phyloP scores from a whole-genome alignment of 2,329 filamentous ascomycete genomes.

The Boeremia lycopersici region DNA sequence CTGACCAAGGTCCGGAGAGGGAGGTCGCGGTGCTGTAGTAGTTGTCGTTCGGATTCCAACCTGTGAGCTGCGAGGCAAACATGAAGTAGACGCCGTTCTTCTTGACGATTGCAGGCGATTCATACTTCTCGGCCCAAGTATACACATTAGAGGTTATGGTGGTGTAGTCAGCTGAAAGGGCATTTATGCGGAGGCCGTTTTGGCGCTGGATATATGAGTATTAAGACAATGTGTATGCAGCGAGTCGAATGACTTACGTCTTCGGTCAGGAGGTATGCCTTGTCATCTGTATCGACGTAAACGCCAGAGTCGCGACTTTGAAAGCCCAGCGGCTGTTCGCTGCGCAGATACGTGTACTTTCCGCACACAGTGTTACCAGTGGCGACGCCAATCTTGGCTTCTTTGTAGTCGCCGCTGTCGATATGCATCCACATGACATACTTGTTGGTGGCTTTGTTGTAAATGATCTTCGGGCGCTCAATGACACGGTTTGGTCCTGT shows the following conservation, averaged over 20 bases:
- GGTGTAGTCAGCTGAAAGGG: slow-evolving; percentile 63
- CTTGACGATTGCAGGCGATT: slow-evolving; percentile 69
- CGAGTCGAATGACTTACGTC: slow-evolving; percentile 55
- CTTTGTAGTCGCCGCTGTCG: slow-evolving; percentile 64
- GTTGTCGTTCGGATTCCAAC: slow-evolving; percentile 69
- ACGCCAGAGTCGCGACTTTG: slow-evolving; percentile 65
- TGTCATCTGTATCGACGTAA: slow-evolving; percentile 67
- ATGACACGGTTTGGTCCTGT: slow-evolving; percentile 67
- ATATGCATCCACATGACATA: slow-evolving; percentile 76
- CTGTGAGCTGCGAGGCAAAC: slow-evolving; percentile 60
- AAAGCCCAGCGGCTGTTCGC: slow-evolving; percentile 55
- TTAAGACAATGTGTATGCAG: no score
- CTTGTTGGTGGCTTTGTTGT: slow-evolving; percentile 66
- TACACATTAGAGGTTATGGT: slow-evolving; percentile 57
- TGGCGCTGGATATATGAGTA: slow-evolving; percentile 50
- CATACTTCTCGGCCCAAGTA: slow-evolving; percentile 61
- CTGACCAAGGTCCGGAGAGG: slow-evolving; percentile 65
- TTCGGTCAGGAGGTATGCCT: slow-evolving; percentile 66
- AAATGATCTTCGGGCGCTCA: slow-evolving; percentile 72
- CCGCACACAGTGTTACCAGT: slow-evolving; percentile 65
- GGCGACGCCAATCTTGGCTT: slow-evolving; percentile 70
- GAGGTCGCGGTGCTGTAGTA: slow-evolving; percentile 65
- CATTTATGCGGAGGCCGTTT: slow-evolving; percentile 64
- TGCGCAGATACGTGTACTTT: slow-evolving; percentile 59
- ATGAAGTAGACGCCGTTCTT: slow-evolving; percentile 66